phyloP scores from a whole-genome alignment of 192 early-diverging fungal genomes.

The Coemansia reversa region DNA sequence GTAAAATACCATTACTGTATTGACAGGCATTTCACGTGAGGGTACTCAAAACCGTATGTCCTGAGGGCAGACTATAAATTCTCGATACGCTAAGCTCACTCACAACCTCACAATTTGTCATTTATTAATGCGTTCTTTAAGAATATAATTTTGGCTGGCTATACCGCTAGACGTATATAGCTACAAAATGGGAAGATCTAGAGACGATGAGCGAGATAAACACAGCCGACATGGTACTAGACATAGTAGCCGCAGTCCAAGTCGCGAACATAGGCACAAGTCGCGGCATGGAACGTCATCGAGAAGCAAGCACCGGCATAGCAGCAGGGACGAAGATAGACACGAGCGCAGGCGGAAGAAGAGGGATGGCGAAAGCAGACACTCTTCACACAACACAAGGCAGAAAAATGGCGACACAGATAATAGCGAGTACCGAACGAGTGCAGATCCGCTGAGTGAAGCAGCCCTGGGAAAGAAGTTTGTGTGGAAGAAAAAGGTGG shows the following conservation, averaged over 20 bases:
- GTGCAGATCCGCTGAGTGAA: slow-evolving; percentile 82
- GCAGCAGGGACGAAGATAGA: slow-evolving; percentile 4
- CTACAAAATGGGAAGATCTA: background rate
- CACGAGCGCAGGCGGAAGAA: slow-evolving; percentile 1
- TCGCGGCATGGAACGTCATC: background rate
- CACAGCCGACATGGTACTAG: too few relatives aligned
- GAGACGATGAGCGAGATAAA: too few relatives aligned
- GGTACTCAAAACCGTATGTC: too few relatives aligned
- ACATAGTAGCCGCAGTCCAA: too few relatives aligned
- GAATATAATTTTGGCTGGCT: too few relatives aligned
- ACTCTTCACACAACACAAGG: slow-evolving; percentile 3
- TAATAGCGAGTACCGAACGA: slow-evolving; percentile 58
- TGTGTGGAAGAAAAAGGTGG: slow-evolving; percentile 92
- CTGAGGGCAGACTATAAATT: too few relatives aligned
- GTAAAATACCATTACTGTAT: too few relatives aligned
- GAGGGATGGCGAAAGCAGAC: slow-evolving; percentile 5
- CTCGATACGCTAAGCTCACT: too few relatives aligned
- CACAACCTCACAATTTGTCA: too few relatives aligned
- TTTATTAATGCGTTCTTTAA: too few relatives aligned
- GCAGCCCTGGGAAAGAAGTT: slow-evolving; percentile 80
- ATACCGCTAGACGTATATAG: background rate
- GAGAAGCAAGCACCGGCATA: slow-evolving; percentile 2
- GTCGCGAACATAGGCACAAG: too few relatives aligned
- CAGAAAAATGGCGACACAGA: background rate
- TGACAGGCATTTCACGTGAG: too few relatives aligned